Evolutionary conservation across 2,329 filamentous ascomycete species (phyloP).

Genomic region (Mycosphaerelloides madeirae): DNA sequence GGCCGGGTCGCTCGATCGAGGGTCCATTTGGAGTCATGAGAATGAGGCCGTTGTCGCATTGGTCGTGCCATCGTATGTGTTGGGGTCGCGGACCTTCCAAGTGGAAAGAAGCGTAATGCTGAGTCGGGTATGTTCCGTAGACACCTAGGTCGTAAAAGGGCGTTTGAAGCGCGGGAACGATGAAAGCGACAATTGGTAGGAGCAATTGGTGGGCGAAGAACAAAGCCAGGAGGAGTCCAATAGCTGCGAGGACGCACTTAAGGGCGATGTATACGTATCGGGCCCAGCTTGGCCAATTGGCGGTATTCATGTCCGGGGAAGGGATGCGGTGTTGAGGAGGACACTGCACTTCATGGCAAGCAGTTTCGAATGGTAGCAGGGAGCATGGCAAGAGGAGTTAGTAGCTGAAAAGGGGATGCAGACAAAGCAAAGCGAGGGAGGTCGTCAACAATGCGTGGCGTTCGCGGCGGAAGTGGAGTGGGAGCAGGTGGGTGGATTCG

Average conservation of each 20-base stretch:
- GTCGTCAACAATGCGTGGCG: background rate
- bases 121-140: conserved; percentile 28
- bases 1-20: conserved; percentile 28
- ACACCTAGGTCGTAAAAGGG: conserved; percentile 32
- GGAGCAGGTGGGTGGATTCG: too few species aligned
- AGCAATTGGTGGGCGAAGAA: conserved; percentile 25
- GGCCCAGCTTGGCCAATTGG: conserved; percentile 4
- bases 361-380: background rate
- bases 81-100: conserved; percentile 24
- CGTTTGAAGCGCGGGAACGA: conserved; percentile 25
- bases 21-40: conserved; percentile 30
- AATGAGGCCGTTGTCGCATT: conserved; percentile 27
- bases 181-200: conserved; percentile 28
- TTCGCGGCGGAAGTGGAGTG: too few species aligned
- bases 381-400: background rate
- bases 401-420: background rate
- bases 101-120: conserved; percentile 27
- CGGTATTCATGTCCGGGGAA: too few species aligned
- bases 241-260: conserved; percentile 6
- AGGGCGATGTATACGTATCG: conserved; percentile 11
- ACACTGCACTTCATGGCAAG: background rate
- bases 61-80: conserved; percentile 28
- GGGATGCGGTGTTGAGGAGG: background rate
- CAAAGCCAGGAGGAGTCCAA: conserved; percentile 9
- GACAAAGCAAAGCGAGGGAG: background rate